A percentile compares a stretch with the other conserved stretches of the same genome.
Evolutionary conservation across 306 rosid species (phyloP).

Genomic region (Sicyos edulis): DNA sequence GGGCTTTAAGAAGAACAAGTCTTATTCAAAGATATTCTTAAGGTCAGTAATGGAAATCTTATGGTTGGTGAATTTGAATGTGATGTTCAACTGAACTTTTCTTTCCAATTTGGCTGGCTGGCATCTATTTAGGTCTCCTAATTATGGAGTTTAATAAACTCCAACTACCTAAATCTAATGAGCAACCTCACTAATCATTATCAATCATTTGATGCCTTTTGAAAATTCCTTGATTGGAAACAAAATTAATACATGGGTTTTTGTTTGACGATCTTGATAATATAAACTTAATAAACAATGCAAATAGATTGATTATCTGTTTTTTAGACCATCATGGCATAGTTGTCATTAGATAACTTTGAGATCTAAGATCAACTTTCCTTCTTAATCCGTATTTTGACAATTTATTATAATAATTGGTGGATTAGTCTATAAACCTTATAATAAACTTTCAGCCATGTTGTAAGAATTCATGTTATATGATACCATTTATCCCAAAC

Average conservation of each 20-base stretch:
- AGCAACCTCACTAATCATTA: slow-evolving; percentile 36
- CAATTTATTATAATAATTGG: no score
- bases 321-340: no score
- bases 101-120: neutral
- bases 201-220: slow-evolving; percentile 41
- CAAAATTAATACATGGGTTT: neutral
- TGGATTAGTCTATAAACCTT: no score
- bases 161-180: slow-evolving; percentile 37
- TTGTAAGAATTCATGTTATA: no score
- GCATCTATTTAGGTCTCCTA: slow-evolving; percentile 4
- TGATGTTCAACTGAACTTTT: slow-evolving; percentile 15
- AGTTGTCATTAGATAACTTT: no score
- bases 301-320: no score
- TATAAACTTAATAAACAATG: neutral
- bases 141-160: slow-evolving; percentile 4
- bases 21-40: slow-evolving; percentile 12
- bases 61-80: slow-evolving; percentile 21
- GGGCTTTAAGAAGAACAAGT: neutral
- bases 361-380: no score
- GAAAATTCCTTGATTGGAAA: neutral
- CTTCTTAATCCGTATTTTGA: no score
- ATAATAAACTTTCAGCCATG: no score
- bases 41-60: neutral
- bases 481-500: no score
- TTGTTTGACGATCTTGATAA: neutral